Evolutionary conservation across 768 basidiomycete genomes (phyloP), one percentile per base, ranked within the genome.

Genomic region (Suillus alpinus): DNA sequence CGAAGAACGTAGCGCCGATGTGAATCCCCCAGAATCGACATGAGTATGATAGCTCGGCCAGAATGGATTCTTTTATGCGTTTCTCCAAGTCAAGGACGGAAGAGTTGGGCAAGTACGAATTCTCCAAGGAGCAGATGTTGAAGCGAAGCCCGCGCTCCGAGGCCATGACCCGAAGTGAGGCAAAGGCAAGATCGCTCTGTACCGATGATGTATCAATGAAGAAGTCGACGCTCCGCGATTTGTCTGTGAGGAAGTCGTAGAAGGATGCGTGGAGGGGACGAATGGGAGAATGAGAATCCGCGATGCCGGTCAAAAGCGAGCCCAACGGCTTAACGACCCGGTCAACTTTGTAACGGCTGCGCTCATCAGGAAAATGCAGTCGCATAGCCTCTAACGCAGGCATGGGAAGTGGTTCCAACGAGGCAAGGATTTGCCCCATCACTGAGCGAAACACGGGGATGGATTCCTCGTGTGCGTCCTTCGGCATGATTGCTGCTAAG

Each of bases 21-120:
- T 78, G 77, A 46, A 68, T 62, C 1, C 61, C 69, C 73, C 73
- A 77, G 47, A 62, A 74, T 26, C 62, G 58, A 61, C 76, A 75
- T n/a, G 74, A 62, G 61, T 77, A 76, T 0, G 61, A 63, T 18
- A 77, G 60, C 5, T 66, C 56, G 6, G 63, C 34, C 1, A 72
- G 53, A 31, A 77, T 75, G 8, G 34, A 53, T 0, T 59, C 47
- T 8, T 65, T 47, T 10, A 73, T 65, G 4, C 60, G 59, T 4
- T 44, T 16, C 1, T 55, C 20, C 2, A 66, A 49, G 6, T 67
- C 64, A 0, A 56, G 57, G 6, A 75, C 46, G 12, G 71, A 63
- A 6, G 57, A 18, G 32, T 75, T 74, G n/a, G 26, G 51, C 0
- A 62, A 7, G 55, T 73, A 66, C 5, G 75, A 76, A 8, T 67